These are phyloP conservation scores for Teunomyces atbi DNA, from an alignment of 805 yeast genomes.

Conservation along the genomic window DNA sequence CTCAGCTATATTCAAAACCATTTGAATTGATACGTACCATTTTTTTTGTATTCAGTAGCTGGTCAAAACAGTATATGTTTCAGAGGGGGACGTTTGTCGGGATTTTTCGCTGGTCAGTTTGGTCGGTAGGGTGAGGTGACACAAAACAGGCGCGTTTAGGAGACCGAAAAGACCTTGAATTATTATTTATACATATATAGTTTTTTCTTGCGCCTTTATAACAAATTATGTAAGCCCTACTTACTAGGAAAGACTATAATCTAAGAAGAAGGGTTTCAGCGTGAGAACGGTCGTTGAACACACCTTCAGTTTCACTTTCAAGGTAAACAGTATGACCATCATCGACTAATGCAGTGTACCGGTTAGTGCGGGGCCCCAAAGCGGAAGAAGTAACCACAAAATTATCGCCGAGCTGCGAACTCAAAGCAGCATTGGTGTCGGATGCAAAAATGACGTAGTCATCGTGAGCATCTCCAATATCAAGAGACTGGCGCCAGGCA, in stretches of 20 bases:
- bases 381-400: constrained; percentile 8
- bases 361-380: constrained; percentile 10
- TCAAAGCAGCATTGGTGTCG: constrained; percentile 11
- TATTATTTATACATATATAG: neutral
- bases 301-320: constrained; percentile 16
- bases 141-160: constrained; percentile 4
- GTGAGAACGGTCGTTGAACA: constrained; percentile 21
- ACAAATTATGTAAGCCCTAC: neutral
- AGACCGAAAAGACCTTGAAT: neutral
- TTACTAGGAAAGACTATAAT: constrained; percentile 9
- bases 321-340: constrained; percentile 20
- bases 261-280: constrained; percentile 24
- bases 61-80: neutral
- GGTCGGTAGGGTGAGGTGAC: constrained; percentile 3
- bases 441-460: constrained; percentile 15
- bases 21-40: constrained; percentile 5
- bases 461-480: constrained; percentile 10
- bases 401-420: constrained; percentile 12
- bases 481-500: constrained; percentile 10
- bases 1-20: neutral
- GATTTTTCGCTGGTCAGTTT: constrained; percentile 5
- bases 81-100: constrained; percentile 3
- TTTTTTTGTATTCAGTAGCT: neutral
- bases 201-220: neutral
- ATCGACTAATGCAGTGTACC: constrained; percentile 17